Conservation (phyloP, 768 basidiomycete genomes). For the Amanita exitialis region DNA sequence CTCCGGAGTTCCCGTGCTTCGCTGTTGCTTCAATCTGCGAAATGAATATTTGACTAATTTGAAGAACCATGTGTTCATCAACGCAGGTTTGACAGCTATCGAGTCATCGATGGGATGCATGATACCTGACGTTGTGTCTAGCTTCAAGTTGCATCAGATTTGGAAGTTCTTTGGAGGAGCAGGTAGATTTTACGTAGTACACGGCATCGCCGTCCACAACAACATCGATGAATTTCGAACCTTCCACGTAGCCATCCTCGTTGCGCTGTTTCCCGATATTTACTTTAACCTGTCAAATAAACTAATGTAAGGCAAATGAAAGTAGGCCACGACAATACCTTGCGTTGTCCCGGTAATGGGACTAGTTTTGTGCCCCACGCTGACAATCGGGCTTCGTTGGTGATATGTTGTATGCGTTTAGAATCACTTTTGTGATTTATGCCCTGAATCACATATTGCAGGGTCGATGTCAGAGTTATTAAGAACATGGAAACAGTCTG, state of each 20-base stretch:
- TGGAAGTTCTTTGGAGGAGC: not conserved
- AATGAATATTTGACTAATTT: constrained; percentile 28
- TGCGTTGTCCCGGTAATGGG: constrained; percentile 54
- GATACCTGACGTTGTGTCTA: constrained; percentile 46
- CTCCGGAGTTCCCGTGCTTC: constrained; percentile 11
- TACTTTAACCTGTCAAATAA: constrained; percentile 51
- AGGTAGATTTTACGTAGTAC: constrained; percentile 42
- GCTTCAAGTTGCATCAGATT: constrained; percentile 25
- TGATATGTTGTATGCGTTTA: constrained; percentile 52
- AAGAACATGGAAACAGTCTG: constrained; percentile 77
- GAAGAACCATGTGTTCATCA: constrained; percentile 65
- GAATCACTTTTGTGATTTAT: constrained; percentile 73
- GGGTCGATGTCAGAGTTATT: constrained; percentile 57
- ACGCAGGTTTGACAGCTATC: constrained; percentile 45
- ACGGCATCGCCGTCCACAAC: constrained; percentile 70
- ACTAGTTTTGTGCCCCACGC: constrained; percentile 80
- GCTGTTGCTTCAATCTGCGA: constrained; percentile 16
- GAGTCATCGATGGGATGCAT: constrained; percentile 49
- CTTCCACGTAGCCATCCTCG: constrained; percentile 42
- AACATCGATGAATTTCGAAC: constrained; percentile 61
- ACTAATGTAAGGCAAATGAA: not conserved
- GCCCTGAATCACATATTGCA: constrained; percentile 75
- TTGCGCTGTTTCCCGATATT: constrained; percentile 51
- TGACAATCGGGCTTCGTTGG: constrained; percentile 49
- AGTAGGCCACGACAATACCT: constrained; percentile 32